Evolutionary conservation across 768 basidiomycete species (phyloP).

Genomic region (Fomitopsis pulvina): DNA sequence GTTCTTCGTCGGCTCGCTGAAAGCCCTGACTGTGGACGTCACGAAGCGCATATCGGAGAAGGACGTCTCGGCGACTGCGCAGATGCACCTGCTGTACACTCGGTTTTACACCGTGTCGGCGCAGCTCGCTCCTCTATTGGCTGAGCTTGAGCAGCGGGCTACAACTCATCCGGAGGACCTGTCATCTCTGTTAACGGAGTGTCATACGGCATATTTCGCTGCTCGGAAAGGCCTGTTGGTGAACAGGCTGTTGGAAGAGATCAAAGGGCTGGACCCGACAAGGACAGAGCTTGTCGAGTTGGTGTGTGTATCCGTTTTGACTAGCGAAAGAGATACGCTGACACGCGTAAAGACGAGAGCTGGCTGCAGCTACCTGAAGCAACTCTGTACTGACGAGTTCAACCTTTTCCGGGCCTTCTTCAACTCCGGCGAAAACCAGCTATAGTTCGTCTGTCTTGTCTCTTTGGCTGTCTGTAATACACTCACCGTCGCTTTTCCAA

Average conservation of each 20-base stretch:
- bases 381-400: conserved; percentile 88
- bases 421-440: conserved; percentile 68
- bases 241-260: conserved; percentile 71
- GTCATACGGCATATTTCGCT: conserved; percentile 77
- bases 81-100: conserved; percentile 82
- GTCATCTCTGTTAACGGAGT: conserved; percentile 74
- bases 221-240: conserved; percentile 68
- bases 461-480: neutral
- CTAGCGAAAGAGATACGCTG: neutral
- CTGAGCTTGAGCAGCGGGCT: conserved; percentile 80
- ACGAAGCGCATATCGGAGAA: conserved; percentile 70
- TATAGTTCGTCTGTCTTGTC: conserved; percentile 46
- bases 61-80: conserved; percentile 76
- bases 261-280: conserved; percentile 72
- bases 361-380: conserved; percentile 90
- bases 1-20: conserved; percentile 85
- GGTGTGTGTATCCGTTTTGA: conserved; percentile 33
- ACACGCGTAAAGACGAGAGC: conserved; percentile 59
- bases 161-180: conserved; percentile 78
- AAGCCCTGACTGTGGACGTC: conserved; percentile 74
- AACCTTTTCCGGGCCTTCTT: conserved; percentile 82
- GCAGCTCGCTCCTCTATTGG: conserved; percentile 70
- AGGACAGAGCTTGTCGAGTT: conserved; percentile 84
- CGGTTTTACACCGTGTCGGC: conserved; percentile 72
- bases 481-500: conserved; percentile 24